These are phyloP conservation scores for Pseudoneurospora amorphoporcata DNA, from an alignment of 495 filamentous ascomycete species.

Conservation along the genomic window DNA sequence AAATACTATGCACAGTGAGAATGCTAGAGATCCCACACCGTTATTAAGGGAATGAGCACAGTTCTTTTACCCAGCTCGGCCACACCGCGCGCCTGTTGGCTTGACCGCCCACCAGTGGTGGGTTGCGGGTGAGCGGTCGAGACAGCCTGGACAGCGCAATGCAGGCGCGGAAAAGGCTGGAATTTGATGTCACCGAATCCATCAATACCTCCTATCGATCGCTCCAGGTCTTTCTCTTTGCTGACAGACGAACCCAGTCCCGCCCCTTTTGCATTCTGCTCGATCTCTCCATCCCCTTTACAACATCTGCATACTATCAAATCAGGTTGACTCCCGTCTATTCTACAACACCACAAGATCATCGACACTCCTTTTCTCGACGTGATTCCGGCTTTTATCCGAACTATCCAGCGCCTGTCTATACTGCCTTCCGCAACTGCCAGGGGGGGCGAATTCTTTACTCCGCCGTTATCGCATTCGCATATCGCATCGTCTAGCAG, in stretches of 20 bases:
- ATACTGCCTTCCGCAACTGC: neutral
- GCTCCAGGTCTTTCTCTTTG: neutral
- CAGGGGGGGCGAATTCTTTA: neutral
- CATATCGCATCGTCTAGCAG: neutral
- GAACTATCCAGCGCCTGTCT: neutral
- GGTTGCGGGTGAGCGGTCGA: slow-evolving; percentile 6
- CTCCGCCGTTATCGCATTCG: neutral
- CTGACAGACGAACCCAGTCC: slow-evolving; percentile 1
- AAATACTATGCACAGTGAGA: neutral
- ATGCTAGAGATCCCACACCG: neutral
- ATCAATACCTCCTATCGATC: neutral
- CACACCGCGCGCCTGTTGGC: neutral
- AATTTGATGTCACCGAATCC: slow-evolving; percentile 15
- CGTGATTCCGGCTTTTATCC: neutral
- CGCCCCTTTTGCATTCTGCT: neutral
- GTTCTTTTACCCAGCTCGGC: neutral
- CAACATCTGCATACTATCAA: neutral
- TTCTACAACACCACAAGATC: neutral
- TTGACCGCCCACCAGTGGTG: neutral
- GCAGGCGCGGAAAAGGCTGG: slow-evolving; percentile 8
- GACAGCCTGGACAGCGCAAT: slow-evolving; percentile 3
- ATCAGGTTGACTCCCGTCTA: neutral
- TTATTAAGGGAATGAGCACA: neutral
- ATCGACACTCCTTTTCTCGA: neutral
- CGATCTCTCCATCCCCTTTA: neutral